Conservation (phyloP, 139 green algal species). For the Chara braunii region DNA sequence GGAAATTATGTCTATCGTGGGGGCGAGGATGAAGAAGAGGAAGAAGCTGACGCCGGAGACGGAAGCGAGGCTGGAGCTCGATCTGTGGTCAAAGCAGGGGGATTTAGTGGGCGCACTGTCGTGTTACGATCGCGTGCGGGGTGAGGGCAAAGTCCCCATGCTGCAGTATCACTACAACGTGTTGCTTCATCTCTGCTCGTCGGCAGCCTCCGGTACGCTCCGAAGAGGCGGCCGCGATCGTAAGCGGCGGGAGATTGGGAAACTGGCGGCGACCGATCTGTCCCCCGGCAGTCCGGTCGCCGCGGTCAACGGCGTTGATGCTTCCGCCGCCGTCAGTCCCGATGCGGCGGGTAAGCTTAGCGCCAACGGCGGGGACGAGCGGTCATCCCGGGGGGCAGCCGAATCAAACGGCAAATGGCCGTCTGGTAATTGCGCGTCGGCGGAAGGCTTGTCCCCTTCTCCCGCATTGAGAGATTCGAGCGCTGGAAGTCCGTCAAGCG, state of each 20-base stretch:
- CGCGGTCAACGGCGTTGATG: not conserved
- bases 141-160: constrained; percentile 8
- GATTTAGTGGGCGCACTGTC: constrained; percentile 11
- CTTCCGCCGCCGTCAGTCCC: not conserved
- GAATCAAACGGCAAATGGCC: too few species aligned
- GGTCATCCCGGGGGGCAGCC: not conserved
- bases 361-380: not conserved
- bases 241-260: not conserved
- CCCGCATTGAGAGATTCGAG: too few species aligned
- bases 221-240: not conserved
- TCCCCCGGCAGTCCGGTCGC: not conserved
- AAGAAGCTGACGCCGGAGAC: constrained; percentile 9
- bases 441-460: too few species aligned
- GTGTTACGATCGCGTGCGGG: constrained; percentile 7
- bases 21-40: constrained; percentile 7
- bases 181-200: constrained; percentile 22
- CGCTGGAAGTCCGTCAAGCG: too few species aligned
- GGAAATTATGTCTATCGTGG: too few species aligned
- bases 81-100: constrained; percentile 13
- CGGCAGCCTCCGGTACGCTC: constrained; percentile 12
- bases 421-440: too few species aligned
- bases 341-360: not conserved
- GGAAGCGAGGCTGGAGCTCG: constrained; percentile 5
- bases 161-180: constrained; percentile 31
- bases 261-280: not conserved